Evolutionary conservation across 768 basidiomycete species (phyloP), one percentile per base, ranked within the genome.

Genomic region (Strobilomyces dryophilus): DNA sequence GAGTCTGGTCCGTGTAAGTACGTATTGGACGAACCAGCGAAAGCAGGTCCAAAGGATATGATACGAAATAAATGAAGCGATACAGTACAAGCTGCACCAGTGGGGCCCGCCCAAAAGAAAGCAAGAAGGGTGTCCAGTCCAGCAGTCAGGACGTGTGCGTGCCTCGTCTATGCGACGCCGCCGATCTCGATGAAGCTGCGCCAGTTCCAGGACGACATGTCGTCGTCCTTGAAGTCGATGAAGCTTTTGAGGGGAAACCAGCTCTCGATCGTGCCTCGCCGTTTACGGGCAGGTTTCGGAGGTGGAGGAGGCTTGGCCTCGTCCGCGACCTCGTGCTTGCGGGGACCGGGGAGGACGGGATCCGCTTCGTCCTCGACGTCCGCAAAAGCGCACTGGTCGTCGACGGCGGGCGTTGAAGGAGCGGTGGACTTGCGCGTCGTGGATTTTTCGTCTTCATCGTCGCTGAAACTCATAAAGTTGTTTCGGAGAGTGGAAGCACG

Each of bases 381-480:
- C 59, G 71, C 67, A 40, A 70, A 59, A 5, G 53, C 52, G 8
- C 59, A 60, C 36, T 49, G 31, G 43, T 68, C 68, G 15, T 68
- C 67, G 26, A 47, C 10, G 32, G 8, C 59, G 53, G 41, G 53
- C 48, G 29, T n/a, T 0, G 31, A n/a, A 10, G 27, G 54, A 1
- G 11, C 60, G 43, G 40, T 51, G 3, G 54, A 50, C 45, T 43
- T 55, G 46, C 11, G 27, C 0, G 26, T 2, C 18, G 49, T 42
- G 5, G 59, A 47, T 9, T 69, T 74, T 5, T 77, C 78, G 45
- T 79, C 79, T 21, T 84, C 84, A 54, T 85, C 83, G 58, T 87
- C 85, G 47, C 73, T 78, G 76, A 84, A 79, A 70, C 74, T 81
- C 80, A 85, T 86, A 59, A 86, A 86, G 64, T 85, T 84, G 27